Base-by-base conservation (phyloP, 78 protist species). In the slime mould (Dictyostelium discoideum) region DNA sequence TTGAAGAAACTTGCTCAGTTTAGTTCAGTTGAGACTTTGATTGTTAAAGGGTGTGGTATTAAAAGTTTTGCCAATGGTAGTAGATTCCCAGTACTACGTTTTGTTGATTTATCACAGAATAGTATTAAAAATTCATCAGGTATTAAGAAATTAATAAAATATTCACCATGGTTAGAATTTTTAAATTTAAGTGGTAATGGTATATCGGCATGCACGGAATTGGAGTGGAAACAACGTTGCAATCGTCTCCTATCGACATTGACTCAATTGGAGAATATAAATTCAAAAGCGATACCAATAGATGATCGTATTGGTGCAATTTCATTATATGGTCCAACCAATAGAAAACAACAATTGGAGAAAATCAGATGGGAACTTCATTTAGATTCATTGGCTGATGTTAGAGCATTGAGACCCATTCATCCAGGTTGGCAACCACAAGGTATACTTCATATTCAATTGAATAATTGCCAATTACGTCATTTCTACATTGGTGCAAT, bases 371-470 rank as follows among this genome's bases (percentile, higher is more conserved):
- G 95, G 95, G 86, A 69, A 69, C 24, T 90, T 13, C 16, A 82
- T 67, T 37, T 90, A 3, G 95, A 90, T 54, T 20, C 74, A 3
- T 5, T 90, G 3, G 22, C 48, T 20, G 95, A 90, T 39, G 69
- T 90, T 29, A 48, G 95, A 20, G 10, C 80, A n/a, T 1, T 83
- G 1, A 37, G 95, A 42, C 37, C 84, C 3, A 85, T 80, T 20
- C 85, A 81, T 22, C 14, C 88, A 29, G 95, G 95, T n/a, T 90
- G 95, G 95, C 54, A 29, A 73, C 95, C 95, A 48, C 78, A 67
- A 77, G 79, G 24, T 29, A 82, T 90, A 10, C 14, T 24, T 9
- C 87, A 90, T 1, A 73, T 90, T 29, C 32, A 39, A 8, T 40
- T 90, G 2, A 63, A 40, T 3, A 54, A 54, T 29, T 72, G 76